Conservation (phyloP, 2,329 filamentous ascomycete species). For the Fusarium sp. region DNA sequence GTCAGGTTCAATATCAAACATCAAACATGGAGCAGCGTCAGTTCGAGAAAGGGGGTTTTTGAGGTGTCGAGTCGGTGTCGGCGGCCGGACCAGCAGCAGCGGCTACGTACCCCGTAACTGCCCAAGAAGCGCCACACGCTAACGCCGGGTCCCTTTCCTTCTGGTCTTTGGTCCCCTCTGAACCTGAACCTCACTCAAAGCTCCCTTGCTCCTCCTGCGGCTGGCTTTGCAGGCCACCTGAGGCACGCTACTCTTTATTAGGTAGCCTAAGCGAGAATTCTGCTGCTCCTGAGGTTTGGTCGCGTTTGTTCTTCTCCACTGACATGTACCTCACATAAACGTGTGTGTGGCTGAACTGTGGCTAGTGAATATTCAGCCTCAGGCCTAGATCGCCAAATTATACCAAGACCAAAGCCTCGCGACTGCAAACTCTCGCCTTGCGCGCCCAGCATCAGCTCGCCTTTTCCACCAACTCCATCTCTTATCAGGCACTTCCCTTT, state of each 20-base stretch:
- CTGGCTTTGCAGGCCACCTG: slow-evolving; percentile 40
- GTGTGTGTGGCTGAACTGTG: slow-evolving; percentile 5
- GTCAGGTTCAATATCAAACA: slow-evolving; percentile 39
- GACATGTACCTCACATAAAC: background rate
- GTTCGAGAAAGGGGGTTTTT: slow-evolving; percentile 47
- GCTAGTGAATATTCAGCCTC: slow-evolving; percentile 33
- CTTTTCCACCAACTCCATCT: background rate
- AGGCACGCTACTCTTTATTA: slow-evolving; percentile 42
- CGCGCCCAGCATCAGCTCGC: slow-evolving; percentile 21
- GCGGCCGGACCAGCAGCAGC: slow-evolving; percentile 28
- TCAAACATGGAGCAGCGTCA: slow-evolving; percentile 29
- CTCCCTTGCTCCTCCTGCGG: slow-evolving; percentile 30
- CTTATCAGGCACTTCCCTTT: background rate
- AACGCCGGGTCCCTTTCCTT: slow-evolving; percentile 15
- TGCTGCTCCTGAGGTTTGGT: slow-evolving; percentile 30
- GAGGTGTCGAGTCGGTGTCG: slow-evolving; percentile 35
- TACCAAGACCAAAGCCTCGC: slow-evolving; percentile 24
- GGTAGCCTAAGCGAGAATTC: slow-evolving; percentile 11
- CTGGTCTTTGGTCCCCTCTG: slow-evolving; percentile 5
- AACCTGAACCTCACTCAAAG: slow-evolving; percentile 5
- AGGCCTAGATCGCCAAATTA: slow-evolving; percentile 11
- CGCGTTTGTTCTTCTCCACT: slow-evolving; percentile 29
- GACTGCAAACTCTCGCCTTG: slow-evolving; percentile 16
- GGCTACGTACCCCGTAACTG: slow-evolving; percentile 44
- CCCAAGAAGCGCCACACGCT: slow-evolving; percentile 39